A percentile compares a stretch with the other conserved stretches of the same genome.
Evolutionary conservation across 2,329 filamentous ascomycete species (phyloP).

Genomic region (Alternaria gaisen): DNA sequence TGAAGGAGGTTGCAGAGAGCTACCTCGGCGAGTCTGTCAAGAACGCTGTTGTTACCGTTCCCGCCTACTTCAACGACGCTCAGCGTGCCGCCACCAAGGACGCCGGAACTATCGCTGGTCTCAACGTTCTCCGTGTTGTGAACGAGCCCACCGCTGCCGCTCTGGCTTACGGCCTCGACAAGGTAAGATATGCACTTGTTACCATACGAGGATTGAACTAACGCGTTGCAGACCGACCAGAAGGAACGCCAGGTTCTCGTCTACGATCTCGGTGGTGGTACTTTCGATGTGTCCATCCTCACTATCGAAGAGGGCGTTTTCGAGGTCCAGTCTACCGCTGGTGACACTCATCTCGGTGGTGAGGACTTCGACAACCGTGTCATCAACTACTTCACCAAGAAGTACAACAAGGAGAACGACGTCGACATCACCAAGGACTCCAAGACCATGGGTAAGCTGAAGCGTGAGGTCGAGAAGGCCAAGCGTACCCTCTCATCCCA

Average conservation of each 20-base stretch:
- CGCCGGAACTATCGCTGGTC: slow-evolving; percentile 87
- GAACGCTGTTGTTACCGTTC: slow-evolving; percentile 91
- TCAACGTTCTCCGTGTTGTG: slow-evolving; percentile 94
- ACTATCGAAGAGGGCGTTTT: slow-evolving; percentile 91
- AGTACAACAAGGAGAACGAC: slow-evolving; percentile 97
- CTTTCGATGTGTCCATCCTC: slow-evolving; percentile 70
- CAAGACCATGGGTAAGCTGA: slow-evolving; percentile 99
- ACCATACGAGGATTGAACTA: not conserved
- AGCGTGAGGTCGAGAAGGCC: slow-evolving; percentile 99
- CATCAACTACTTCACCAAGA: slow-evolving; percentile 95
- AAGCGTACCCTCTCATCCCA: slow-evolving; percentile 96
- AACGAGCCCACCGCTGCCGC: slow-evolving; percentile 97
- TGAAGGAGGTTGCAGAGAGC: slow-evolving; percentile 82
- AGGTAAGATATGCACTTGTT: slow-evolving; percentile 18
- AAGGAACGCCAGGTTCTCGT: slow-evolving; percentile 52
- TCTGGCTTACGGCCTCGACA: slow-evolving; percentile 84
- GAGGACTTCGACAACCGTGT: slow-evolving; percentile 99
- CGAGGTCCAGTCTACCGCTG: slow-evolving; percentile 91
- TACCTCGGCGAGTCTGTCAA: slow-evolving; percentile 85
- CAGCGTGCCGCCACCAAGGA: slow-evolving; percentile 98
- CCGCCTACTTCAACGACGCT: slow-evolving; percentile 98
- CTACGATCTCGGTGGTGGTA: slow-evolving; percentile 56
- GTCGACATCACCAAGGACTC: slow-evolving; percentile 93
- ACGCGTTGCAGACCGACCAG: slow-evolving; percentile 40
- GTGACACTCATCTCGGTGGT: slow-evolving; percentile 97